Evolutionary conservation across 2,329 filamentous ascomycete genomes (phyloP).

Genomic region (Stylonectria norvegica): DNA sequence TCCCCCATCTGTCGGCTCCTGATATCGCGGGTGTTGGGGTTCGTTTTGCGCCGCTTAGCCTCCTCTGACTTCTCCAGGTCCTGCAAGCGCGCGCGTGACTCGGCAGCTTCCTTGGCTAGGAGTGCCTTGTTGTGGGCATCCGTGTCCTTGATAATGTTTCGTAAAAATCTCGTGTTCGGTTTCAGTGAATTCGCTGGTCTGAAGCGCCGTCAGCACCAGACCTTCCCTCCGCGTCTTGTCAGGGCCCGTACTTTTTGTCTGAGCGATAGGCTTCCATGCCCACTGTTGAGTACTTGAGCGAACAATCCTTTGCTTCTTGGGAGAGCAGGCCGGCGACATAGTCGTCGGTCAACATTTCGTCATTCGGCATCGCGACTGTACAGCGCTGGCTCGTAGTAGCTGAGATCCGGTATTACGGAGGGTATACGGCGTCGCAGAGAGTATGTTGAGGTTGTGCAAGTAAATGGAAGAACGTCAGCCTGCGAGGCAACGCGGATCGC

Average conservation of each 20-base stretch:
- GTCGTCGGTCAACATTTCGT: conserved; percentile 64
- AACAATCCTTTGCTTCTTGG: conserved; percentile 72
- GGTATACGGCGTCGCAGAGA: too few relatives aligned
- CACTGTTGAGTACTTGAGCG: conserved; percentile 69
- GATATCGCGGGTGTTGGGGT: conserved; percentile 49
- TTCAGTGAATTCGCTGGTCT: conserved; percentile 70
- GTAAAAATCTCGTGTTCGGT: conserved; percentile 86
- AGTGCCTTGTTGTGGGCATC: conserved; percentile 86
- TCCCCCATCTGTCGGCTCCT: conserved; percentile 57
- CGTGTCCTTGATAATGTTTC: conserved; percentile 83
- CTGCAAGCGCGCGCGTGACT: conserved; percentile 68
- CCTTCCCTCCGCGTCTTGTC: conserved; percentile 5
- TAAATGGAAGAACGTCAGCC: too few relatives aligned
- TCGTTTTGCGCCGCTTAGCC: conserved; percentile 41
- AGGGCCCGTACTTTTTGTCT: conserved; percentile 45
- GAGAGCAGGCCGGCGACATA: conserved; percentile 77
- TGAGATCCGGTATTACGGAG: too few relatives aligned
- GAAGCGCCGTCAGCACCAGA: conserved; percentile 21
- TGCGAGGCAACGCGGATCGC: conserved; percentile 1
- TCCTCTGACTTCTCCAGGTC: conserved; percentile 52
- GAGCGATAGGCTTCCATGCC: conserved; percentile 64
- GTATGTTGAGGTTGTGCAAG: too few relatives aligned
- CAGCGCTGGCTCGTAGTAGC: too few relatives aligned
- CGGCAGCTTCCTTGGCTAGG: conserved; percentile 77
- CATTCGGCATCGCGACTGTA: conserved; percentile 36